These are phyloP conservation scores for Calonectria leucothoes DNA, from an alignment of 2,329 filamentous ascomycete species.

Conservation along the genomic window DNA sequence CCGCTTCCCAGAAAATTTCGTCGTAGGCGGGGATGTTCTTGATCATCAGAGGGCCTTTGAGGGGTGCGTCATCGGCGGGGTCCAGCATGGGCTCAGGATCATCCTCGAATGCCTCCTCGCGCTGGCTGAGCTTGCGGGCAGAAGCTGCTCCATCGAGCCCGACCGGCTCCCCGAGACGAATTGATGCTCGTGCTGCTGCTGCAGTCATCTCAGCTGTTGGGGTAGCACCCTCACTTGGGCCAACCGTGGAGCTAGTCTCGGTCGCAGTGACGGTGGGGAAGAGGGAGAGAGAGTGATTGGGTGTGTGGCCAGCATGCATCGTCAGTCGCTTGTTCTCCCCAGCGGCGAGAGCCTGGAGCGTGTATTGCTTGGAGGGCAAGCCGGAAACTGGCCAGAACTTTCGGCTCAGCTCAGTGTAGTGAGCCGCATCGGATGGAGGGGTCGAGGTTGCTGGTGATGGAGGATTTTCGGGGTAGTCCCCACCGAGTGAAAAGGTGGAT, in stretches of 20 bases:
- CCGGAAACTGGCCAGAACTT: conserved; percentile 25
- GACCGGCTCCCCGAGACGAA: conserved; percentile 10
- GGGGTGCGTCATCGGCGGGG: conserved; percentile 55
- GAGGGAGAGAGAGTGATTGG: conserved; percentile 68
- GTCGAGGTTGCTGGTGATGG: conserved; percentile 46
- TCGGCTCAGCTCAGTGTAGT: conserved; percentile 25
- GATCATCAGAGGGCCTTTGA: conserved; percentile 66
- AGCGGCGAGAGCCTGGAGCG: conserved; percentile 59
- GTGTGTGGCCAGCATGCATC: conserved; percentile 73
- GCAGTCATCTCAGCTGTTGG: conserved; percentile 39
- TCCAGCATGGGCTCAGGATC: conserved; percentile 48
- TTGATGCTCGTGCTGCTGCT: conserved; percentile 12
- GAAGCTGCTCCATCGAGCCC: conserved; percentile 7
- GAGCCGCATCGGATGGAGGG: conserved; percentile 31
- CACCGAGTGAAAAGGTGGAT: conserved; percentile 60
- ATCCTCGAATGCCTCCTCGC: conserved; percentile 24
- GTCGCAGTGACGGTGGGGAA: conserved; percentile 59
- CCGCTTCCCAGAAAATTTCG: conserved; percentile 62
- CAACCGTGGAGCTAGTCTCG: conserved; percentile 42
- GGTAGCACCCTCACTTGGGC: conserved; percentile 44
- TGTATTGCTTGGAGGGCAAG: conserved; percentile 53
- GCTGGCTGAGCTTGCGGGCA: conserved; percentile 3
- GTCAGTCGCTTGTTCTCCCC: conserved; percentile 64
- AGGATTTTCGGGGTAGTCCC: conserved; percentile 39
- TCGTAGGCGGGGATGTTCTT: conserved; percentile 67